Conservation (phyloP, 192 early-diverging fungal genomes). For the Coemansia sp. region DNA sequence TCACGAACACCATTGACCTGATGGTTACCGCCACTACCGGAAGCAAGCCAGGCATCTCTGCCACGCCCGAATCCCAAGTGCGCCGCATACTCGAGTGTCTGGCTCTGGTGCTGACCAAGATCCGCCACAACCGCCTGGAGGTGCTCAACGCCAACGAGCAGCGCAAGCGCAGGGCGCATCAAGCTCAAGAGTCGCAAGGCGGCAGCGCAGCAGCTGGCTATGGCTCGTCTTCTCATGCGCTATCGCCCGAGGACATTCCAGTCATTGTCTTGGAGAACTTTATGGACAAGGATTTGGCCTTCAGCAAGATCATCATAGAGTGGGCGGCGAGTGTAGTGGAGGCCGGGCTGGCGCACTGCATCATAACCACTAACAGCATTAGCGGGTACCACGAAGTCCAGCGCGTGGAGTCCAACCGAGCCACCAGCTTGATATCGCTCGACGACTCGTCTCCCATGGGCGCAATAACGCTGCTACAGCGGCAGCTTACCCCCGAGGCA, state of each 20-base stretch:
- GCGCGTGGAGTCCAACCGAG: conserved; percentile 41
- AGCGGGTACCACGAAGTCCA: conserved; percentile 64
- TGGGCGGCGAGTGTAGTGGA: conserved; percentile 83
- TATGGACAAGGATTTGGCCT: conserved; percentile 69
- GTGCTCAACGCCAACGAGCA: conserved; percentile 39
- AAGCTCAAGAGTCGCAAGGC: not conserved
- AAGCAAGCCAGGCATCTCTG: conserved; percentile 78
- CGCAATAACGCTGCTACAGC: conserved; percentile 40
- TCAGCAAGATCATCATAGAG: conserved; percentile 65
- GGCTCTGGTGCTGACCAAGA: conserved; percentile 68
- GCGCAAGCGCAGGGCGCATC: conserved; percentile 17
- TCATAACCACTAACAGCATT: conserved; percentile 80
- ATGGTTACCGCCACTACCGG: conserved; percentile 87
- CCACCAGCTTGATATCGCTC: conserved; percentile 42
- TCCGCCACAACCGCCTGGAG: conserved; percentile 31
- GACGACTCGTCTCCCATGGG: conserved; percentile 41
- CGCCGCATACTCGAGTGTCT: conserved; percentile 81
- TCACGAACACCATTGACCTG: conserved; percentile 76
- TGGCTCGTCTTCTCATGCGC: not conserved
- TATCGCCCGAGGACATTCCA: conserved; percentile 66
- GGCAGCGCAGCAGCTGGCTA: not conserved
- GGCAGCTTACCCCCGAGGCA: conserved; percentile 36
- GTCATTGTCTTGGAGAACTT: conserved; percentile 89
- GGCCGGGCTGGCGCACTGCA: conserved; percentile 83
- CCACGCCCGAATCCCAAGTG: conserved; percentile 80